phyloP scores from a whole-genome alignment of 2,329 filamentous ascomycete genomes.

The Coniochaeta sp. region DNA sequence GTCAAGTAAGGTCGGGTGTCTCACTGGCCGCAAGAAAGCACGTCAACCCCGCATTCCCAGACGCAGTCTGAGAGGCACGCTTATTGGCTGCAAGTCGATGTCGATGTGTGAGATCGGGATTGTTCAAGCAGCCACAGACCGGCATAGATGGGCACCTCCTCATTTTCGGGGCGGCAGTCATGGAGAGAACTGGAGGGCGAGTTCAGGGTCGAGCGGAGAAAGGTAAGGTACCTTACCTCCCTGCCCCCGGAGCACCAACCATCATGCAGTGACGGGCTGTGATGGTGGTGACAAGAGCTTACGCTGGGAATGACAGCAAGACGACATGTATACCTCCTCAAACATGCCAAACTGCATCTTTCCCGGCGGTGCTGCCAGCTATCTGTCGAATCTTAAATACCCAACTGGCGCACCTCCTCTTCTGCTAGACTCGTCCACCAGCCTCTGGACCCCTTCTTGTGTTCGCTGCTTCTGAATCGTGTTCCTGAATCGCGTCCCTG shows the following conservation, averaged over 20 bases:
- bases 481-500: background rate
- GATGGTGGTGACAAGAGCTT: conserved; percentile 1
- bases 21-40: background rate
- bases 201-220: background rate
- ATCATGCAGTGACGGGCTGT: background rate
- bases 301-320: background rate
- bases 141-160: conserved; percentile 1
- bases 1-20: background rate
- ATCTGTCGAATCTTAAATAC: conserved; percentile 1
- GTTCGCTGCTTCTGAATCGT: background rate
- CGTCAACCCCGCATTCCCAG: background rate
- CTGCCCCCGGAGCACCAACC: too few relatives aligned
- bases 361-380: background rate
- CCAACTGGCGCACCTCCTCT: background rate
- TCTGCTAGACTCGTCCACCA: background rate
- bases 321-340: background rate
- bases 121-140: background rate
- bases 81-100: background rate
- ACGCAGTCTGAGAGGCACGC: background rate
- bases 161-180: conserved; percentile 1
- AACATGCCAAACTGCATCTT: background rate
- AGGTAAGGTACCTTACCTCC: too few relatives aligned
- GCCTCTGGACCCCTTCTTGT: background rate
- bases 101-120: background rate
- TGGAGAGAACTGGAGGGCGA: background rate